Evolutionary conservation across 768 basidiomycete genomes (phyloP), one percentile per base, ranked within the genome.

Genomic region (Dioszegia hungarica): DNA sequence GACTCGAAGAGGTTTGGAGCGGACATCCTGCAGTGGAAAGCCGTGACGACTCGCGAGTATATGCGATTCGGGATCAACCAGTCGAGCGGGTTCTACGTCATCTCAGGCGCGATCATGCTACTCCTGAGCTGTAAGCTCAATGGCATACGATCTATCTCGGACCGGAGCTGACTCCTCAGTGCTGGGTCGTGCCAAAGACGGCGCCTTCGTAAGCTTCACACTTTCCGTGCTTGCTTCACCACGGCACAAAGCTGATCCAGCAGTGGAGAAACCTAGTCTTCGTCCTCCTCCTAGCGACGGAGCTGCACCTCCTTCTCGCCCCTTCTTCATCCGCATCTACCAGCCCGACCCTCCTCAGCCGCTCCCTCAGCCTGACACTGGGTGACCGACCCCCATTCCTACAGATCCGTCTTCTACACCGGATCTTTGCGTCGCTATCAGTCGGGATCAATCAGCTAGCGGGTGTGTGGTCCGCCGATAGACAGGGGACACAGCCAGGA

Each of bases 191-290:
- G 67, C 61, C 1, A 41, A 53, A 46, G 62, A 66, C 37, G 70
- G 64, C 9, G 62, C 65, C 20, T 72, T 63, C 36, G 70, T 72
- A 31, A 37, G 69, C n/a, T n/a, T n/a, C n/a, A n/a, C n/a, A n/a
- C n/a, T n/a, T 60, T 14, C 31, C 10, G 17, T 44, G n/a, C 29
- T 22, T 39, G 17, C 38, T 19, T 49, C 44, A 22, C 29, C 48
- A 43, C 37, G n/a, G 31, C 2, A n/a, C 39, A 20, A 37, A 19
- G 48, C 48, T 51, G 25, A 49, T 38, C 20, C 12, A 28, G 11
- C 25, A 72, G 70, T 72, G 67, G 67, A 55, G 67, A 3, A 36
- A 59, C 25, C 59, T 56, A 20, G 45, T 72, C 15, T 64, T 72
- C 57, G 31, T 53, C 40, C 24, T 68, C 6, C 58, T 69, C 2